These are phyloP conservation scores for Wickerhamiella spandovensis DNA, from an alignment of 805 yeast species.

Conservation along the genomic window DNA sequence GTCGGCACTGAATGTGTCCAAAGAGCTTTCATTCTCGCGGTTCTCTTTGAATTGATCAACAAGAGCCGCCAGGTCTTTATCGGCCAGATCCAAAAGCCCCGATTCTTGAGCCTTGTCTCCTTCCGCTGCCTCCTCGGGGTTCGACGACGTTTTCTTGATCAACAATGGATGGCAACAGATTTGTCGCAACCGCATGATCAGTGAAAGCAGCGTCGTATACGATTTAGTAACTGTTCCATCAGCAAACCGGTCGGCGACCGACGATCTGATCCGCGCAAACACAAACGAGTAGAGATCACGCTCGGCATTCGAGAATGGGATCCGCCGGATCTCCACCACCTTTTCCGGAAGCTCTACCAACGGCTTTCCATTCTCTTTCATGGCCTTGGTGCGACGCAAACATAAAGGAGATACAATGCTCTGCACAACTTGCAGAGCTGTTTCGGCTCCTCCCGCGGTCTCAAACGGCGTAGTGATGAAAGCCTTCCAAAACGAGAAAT, in stretches of 20 bases:
- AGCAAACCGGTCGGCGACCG: slow-evolving; percentile 24
- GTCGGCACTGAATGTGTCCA: slow-evolving; percentile 12
- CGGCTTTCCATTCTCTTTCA: slow-evolving; percentile 67
- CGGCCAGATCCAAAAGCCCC: slow-evolving; percentile 14
- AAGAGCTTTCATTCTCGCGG: neutral
- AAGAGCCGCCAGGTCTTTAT: slow-evolving; percentile 15
- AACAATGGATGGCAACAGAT: slow-evolving; percentile 74
- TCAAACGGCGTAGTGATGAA: slow-evolving; percentile 78
- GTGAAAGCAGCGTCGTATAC: slow-evolving; percentile 70
- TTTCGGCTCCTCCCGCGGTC: slow-evolving; percentile 45
- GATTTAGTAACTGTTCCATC: slow-evolving; percentile 57
- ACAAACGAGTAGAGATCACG: slow-evolving; percentile 52
- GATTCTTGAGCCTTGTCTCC: slow-evolving; percentile 8
- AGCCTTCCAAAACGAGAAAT: slow-evolving; percentile 73
- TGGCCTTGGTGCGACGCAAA: slow-evolving; percentile 72
- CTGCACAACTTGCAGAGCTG: slow-evolving; percentile 70
- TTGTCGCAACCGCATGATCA: slow-evolving; percentile 72
- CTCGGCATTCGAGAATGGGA: slow-evolving; percentile 57
- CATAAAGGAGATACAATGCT: slow-evolving; percentile 73
- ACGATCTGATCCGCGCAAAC: slow-evolving; percentile 47
- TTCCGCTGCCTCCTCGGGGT: slow-evolving; percentile 5
- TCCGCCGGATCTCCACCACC: slow-evolving; percentile 52
- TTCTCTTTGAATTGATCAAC: slow-evolving; percentile 1
- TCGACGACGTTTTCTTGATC: slow-evolving; percentile 29
- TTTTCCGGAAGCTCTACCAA: slow-evolving; percentile 68